A percentile compares a stretch with the other conserved stretches of the same genome.
Evolutionary conservation across 176 grass and related monocot species (phyloP).

Genomic region (Poa pratensis): DNA sequence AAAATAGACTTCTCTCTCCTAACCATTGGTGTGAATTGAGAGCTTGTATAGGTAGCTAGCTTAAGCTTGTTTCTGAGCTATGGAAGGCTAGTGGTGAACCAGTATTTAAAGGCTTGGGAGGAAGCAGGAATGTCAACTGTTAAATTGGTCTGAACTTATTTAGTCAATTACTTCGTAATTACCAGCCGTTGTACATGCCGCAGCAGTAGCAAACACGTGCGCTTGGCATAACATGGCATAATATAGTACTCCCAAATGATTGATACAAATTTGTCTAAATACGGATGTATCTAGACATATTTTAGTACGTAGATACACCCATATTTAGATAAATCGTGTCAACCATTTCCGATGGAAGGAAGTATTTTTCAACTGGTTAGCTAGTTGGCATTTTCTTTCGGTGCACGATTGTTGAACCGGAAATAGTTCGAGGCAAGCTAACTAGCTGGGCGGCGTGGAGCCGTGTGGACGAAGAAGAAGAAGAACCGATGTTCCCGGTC

Average conservation of each 20-base stretch:
- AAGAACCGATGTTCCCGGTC: neutral
- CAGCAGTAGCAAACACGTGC: neutral
- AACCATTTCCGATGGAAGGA: too few relatives aligned
- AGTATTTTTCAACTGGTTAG: neutral
- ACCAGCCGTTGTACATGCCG: neutral
- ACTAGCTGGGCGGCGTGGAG: neutral
- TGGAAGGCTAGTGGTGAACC: neutral
- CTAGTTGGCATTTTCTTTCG: neutral
- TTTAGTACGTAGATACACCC: too few relatives aligned
- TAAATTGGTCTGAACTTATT: neutral
- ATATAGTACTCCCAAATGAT: too few relatives aligned
- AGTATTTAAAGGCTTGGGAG: neutral
- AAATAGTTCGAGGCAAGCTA: constrained; percentile 1
- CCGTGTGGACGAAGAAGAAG: neutral
- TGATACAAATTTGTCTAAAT: too few relatives aligned
- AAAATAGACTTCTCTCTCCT: too few relatives aligned
- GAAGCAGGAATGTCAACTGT: neutral
- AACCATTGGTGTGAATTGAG: neutral
- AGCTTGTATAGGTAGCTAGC: neutral
- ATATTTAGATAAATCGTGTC: too few relatives aligned
- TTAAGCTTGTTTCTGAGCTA: neutral
- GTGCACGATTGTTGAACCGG: neutral
- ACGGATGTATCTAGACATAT: too few relatives aligned
- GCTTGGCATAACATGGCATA: neutral
- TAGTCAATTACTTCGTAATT: neutral